Base-by-base conservation (phyloP, 805 yeast genomes). In the Lipomyces kockii region DNA sequence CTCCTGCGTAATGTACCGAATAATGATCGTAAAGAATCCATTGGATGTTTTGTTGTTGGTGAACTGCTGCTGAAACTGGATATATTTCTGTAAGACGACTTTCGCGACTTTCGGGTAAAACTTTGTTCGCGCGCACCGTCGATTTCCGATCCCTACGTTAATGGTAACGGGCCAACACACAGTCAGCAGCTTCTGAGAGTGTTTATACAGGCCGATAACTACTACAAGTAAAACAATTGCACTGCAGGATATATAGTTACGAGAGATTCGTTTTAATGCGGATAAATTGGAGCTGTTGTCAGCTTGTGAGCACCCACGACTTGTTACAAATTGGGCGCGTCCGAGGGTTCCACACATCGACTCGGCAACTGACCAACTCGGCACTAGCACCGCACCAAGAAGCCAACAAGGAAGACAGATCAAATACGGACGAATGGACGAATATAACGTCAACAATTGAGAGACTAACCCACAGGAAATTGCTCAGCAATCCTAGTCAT, bases 401-500 rank as follows among this genome's bases (percentile, higher is more conserved):
- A 29, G 37, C 51, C 32, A 61, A 20, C 0, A 81, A 83, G 63
- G 72, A 78, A 0, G 89, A 87, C 74, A n/a, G 20, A 7, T n/a
- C 8, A 43, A n/a, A 8, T 43, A 43, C 88, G 0, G 97, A 92
- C 76, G 89, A 86, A 51, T 87, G 91, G 90, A 92, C 98, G 1
- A 95, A 95, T 75, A 89, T 91, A 0, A 90, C 97, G 0, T 87
- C 88, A 1, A 83, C 89, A 49, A 92, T 95, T 54, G 73, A 88
- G 11, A 83, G 83, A 3, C 80, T 91, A 37, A 87, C 92, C 0
- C 89, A 87, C 29, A 83, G 97, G 69, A 85, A 89, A 61, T 80
- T 94, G 32, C 97, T 94, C 76, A 82, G 86, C 59, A 81, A 90
- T 68, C 85, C 86, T 25, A 80, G 87, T 71, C 98, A 95, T 78